Evolutionary conservation across 2,329 filamentous ascomycete species (phyloP).

Genomic region (Sclerotinia spermophila): DNA sequence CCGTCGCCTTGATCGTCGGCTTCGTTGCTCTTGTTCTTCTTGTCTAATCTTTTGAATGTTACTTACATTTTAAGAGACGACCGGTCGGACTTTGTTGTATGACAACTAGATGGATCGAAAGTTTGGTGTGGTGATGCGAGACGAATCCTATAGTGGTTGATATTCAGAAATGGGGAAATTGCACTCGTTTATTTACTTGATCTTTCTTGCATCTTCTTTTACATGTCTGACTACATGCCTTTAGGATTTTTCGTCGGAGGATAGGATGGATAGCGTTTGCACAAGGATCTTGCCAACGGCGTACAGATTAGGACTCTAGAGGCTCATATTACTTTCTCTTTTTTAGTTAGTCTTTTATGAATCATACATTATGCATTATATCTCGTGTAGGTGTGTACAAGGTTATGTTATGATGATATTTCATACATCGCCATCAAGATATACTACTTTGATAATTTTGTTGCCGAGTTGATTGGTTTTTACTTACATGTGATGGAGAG

Average conservation of each 20-base stretch:
- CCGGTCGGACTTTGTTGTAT: neutral
- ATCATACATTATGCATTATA: neutral
- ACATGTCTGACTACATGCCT: neutral
- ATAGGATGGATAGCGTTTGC: neutral
- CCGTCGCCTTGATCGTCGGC: neutral
- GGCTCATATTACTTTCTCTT: neutral
- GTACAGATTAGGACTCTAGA: neutral
- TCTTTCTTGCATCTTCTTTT: conserved; percentile 2
- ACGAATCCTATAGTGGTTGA: neutral
- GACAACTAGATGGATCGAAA: neutral
- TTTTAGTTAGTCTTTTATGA: neutral
- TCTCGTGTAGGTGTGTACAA: neutral
- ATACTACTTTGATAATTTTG: no score
- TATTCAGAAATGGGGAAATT: neutral
- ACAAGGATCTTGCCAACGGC: neutral
- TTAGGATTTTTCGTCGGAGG: neutral
- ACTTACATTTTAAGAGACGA: neutral
- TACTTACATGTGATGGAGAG: no score
- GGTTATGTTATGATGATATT: neutral
- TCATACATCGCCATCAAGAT: no score
- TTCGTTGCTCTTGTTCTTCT: neutral
- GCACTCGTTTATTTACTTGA: neutral
- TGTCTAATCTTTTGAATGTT: neutral
- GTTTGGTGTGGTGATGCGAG: neutral
- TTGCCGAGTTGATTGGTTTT: no score